Conservation (phyloP, 768 basidiomycete species). For the Mycena indigotica region DNA sequence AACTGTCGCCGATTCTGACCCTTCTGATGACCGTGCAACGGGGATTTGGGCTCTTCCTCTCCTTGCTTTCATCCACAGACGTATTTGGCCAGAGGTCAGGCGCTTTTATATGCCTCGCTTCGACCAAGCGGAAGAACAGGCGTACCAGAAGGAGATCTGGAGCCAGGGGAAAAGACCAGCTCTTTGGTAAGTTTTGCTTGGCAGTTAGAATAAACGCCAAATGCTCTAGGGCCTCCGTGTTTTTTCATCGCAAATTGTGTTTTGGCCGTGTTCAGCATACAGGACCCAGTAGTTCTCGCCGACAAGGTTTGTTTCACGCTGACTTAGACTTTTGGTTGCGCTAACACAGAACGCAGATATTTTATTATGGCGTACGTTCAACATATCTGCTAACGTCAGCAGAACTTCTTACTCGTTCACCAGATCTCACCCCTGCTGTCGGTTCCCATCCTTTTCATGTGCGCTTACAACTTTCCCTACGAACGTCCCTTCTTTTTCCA, state of each 20-base stretch:
- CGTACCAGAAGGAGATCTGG: slow-evolving; percentile 27
- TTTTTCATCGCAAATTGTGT: slow-evolving; percentile 31
- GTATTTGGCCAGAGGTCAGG: slow-evolving; percentile 4
- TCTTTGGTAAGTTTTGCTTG: slow-evolving; percentile 2
- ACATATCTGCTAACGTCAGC: background rate
- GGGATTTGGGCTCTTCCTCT: slow-evolving; percentile 17
- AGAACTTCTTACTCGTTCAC: slow-evolving; percentile 1
- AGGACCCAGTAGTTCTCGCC: slow-evolving; percentile 24
- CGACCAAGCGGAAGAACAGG: slow-evolving; percentile 13
- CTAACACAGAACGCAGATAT: slow-evolving; percentile 41
- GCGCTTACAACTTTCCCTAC: slow-evolving; percentile 54
- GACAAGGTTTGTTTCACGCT: slow-evolving; percentile 23
- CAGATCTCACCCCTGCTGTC: slow-evolving; percentile 50
- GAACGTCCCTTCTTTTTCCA: slow-evolving; percentile 51
- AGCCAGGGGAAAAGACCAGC: slow-evolving; percentile 11
- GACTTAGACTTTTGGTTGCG: slow-evolving; percentile 6
- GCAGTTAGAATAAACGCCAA: slow-evolving; percentile 3
- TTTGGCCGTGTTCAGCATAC: slow-evolving; percentile 25
- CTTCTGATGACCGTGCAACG: background rate
- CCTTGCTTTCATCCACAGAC: slow-evolving; percentile 1
- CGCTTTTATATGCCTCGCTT: slow-evolving; percentile 24
- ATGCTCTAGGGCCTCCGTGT: slow-evolving; percentile 24
- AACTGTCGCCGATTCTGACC: slow-evolving; percentile 3
- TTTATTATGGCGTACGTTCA: slow-evolving; percentile 43
- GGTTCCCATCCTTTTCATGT: slow-evolving; percentile 50